A percentile compares a stretch with the other conserved stretches of the same genome.
Conservation (phyloP, 2,329 filamentous ascomycete genomes). For the Zymoseptoria tritici region DNA sequence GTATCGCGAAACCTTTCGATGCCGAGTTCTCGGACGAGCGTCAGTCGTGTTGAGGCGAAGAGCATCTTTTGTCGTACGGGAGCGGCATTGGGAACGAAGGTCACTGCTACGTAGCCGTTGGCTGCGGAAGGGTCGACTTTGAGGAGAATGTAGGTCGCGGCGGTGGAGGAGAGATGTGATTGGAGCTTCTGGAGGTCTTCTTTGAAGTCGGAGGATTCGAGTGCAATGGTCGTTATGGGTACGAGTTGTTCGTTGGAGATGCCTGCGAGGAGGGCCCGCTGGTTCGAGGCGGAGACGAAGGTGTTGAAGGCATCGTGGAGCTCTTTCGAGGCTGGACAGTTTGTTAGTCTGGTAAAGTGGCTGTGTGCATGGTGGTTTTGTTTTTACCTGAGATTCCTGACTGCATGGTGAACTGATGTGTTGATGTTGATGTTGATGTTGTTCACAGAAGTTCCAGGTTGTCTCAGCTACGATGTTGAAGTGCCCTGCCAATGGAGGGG, state of each 20-base stretch:
- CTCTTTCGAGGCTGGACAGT: conserved; percentile 62
- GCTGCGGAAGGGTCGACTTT: conserved; percentile 51
- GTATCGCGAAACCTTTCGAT: conserved; percentile 71
- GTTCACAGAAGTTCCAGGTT: background rate
- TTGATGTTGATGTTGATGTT: background rate
- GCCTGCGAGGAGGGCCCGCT: conserved; percentile 64
- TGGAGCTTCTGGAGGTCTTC: conserved; percentile 57
- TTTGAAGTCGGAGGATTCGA: conserved; percentile 49
- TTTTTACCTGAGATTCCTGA: conserved; percentile 65
- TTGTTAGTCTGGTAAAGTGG: conserved; percentile 1
- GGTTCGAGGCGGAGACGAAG: conserved; percentile 53
- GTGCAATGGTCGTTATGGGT: conserved; percentile 50
- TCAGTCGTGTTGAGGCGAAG: conserved; percentile 69
- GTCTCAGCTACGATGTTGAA: background rate
- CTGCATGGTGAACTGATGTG: conserved; percentile 51
- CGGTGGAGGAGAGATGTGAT: conserved; percentile 57
- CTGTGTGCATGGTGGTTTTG: background rate
- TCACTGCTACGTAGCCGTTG: conserved; percentile 57
- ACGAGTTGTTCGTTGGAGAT: conserved; percentile 63
- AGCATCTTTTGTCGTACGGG: conserved; percentile 82
- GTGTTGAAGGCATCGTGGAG: conserved; percentile 65
- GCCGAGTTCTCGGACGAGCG: conserved; percentile 68
- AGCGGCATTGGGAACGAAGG: conserved; percentile 71
- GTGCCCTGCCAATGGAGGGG: background rate
- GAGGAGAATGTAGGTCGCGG: conserved; percentile 67